Conservation (phyloP, 306 rosid genomes). For the Malus asiatica region DNA sequence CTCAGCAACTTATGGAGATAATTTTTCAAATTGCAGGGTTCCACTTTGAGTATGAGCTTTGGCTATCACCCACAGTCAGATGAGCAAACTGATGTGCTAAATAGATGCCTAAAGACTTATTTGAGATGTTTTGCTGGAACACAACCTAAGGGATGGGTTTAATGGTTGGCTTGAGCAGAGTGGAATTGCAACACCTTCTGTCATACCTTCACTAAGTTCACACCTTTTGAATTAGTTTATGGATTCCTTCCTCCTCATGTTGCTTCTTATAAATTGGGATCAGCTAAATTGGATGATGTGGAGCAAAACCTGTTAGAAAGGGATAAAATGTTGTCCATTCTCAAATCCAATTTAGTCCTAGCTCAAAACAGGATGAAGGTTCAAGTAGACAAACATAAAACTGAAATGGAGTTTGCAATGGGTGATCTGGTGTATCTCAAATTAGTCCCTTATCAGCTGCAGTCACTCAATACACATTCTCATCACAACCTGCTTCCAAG, state of each 20-base stretch:
- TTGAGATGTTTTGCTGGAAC: not conserved
- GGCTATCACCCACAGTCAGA: not conserved
- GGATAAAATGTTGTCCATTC: not conserved
- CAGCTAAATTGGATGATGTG: not conserved
- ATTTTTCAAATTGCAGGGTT: not conserved
- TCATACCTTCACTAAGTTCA: not conserved
- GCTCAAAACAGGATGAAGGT: not conserved
- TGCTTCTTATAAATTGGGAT: not conserved
- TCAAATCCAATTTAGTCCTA: not conserved
- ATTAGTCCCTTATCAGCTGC: not conserved
- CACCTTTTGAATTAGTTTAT: not conserved
- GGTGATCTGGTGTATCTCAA: not conserved
- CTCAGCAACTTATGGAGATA: too few relatives aligned
- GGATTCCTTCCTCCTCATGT: not conserved
- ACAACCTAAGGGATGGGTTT: not conserved
- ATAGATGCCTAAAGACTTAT: not conserved
- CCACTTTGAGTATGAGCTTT: not conserved
- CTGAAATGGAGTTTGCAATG: not conserved
- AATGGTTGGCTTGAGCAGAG: not conserved
- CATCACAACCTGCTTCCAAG: not conserved
- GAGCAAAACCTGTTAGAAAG: not conserved
- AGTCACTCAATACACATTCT: rapidly evolving
- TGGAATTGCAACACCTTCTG: not conserved
- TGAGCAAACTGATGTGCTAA: not conserved
- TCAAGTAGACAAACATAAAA: not conserved